Percentiles rank a stretch among this genome's conserved stretches.
phyloP scores from a whole-genome alignment of 2,329 filamentous ascomycete genomes.

The Fusarium mundagurra region DNA sequence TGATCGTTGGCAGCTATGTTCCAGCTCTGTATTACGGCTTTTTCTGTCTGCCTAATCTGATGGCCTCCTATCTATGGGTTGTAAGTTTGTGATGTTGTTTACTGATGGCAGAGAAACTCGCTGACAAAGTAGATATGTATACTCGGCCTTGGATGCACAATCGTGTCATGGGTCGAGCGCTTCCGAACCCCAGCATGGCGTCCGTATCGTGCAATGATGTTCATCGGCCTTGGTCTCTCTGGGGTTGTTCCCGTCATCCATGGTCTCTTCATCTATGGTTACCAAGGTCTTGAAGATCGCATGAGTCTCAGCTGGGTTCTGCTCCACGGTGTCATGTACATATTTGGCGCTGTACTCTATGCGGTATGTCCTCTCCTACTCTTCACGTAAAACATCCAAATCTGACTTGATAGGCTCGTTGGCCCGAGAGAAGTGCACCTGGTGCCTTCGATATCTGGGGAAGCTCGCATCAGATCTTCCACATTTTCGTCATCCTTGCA shows the following conservation, averaged over 20 bases:
- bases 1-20: slow-evolving; percentile 93
- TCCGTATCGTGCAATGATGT: slow-evolving; percentile 88
- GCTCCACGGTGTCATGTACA: slow-evolving; percentile 83
- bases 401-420: slow-evolving; percentile 66
- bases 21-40: slow-evolving; percentile 90
- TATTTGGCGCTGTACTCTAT: slow-evolving; percentile 86
- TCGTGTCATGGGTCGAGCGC: slow-evolving; percentile 80
- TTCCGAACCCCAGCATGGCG: slow-evolving; percentile 88
- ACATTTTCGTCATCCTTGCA: slow-evolving; percentile 86
- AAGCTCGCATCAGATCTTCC: slow-evolving; percentile 95
- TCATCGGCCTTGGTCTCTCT: slow-evolving; percentile 85
- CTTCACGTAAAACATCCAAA: neutral
- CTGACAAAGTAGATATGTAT: slow-evolving; percentile 71
- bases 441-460: slow-evolving; percentile 90
- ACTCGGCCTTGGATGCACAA: slow-evolving; percentile 79
- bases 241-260: slow-evolving; percentile 86
- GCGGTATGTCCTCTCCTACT: slow-evolving; percentile 65
- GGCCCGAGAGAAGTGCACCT: slow-evolving; percentile 83
- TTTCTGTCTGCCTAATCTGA: slow-evolving; percentile 72
- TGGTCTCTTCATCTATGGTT: slow-evolving; percentile 74
- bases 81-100: slow-evolving; percentile 57
- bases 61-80: slow-evolving; percentile 78
- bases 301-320: slow-evolving; percentile 87
- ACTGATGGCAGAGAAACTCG: neutral
- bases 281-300: slow-evolving; percentile 70